Base-by-base conservation (phyloP, 2,329 filamentous ascomycete species). In the Fusarium aywerte region DNA sequence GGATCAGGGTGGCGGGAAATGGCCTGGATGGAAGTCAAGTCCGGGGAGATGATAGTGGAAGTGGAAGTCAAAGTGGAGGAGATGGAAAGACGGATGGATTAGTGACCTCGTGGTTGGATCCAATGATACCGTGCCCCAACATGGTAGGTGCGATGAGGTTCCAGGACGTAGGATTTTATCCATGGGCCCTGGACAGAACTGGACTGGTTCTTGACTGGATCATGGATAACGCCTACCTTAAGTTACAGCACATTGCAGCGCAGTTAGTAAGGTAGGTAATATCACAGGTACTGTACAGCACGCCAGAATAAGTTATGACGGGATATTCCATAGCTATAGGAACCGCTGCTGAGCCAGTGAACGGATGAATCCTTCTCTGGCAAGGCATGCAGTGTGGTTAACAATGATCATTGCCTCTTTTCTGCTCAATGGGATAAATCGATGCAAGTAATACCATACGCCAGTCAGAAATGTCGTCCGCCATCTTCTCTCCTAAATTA, bases 1-100 rank as follows among this genome's bases (percentile, higher is more conserved):
- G 47, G 66, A 51, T 53, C 53, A 67, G 52, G 65, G 66, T 69
- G 66, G 66, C 66, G 66, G 66, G 57, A 69, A 58, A 66, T 56
- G 40, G 21, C 58, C 58, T 68, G 61, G 48, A 60, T 64, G 54
- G 58, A 58, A 49, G 57, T 57, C 23, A 42, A 65, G 62, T 64
- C 53, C 49, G 66, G 66, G 65, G 65, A 62, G 49, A 59, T 44
- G 57, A 59, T 53, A 53, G 50, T 47, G 29, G 25, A 42, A 40
- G 16, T 23, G 27, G 15, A 31, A 42, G 48, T 49, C 51, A 51
- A 58, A 63, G 58, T 60, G 64, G 65, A 67, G 64, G 65, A 56
- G 33, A 54, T 29, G 58, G 25, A 44, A 25, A 63, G 42, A 44
- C 58, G 52, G 51, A 53, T 49, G 48, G 58, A 57, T 42, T 57